phyloP scores from a whole-genome alignment of 345 rosid species.

The Nephelium lappaceum region DNA sequence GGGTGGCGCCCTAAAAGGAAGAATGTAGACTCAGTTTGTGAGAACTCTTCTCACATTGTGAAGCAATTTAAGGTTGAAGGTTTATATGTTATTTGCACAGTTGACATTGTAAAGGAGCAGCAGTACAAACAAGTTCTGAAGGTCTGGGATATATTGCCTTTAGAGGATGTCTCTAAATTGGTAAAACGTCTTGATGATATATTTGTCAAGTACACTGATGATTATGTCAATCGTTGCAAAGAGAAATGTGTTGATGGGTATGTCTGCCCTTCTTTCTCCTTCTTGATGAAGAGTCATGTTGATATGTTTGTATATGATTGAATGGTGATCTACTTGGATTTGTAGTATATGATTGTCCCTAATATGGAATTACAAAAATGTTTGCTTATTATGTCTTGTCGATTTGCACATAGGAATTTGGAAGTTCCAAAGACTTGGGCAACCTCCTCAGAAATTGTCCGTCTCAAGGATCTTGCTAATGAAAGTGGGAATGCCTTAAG shows the following conservation, averaged over 20 bases:
- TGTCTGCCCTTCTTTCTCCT: neutral
- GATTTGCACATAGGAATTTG: conserved; percentile 35
- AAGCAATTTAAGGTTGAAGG: conserved; percentile 48
- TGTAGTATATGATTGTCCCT: neutral
- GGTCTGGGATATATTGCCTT: conserved; percentile 58
- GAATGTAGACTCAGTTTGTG: conserved; percentile 34
- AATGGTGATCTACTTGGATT: neutral
- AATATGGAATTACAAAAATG: neutral
- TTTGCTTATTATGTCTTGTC: neutral
- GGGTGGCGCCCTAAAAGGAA: conserved; percentile 59
- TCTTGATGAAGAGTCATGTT: neutral
- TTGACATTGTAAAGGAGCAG: conserved; percentile 40
- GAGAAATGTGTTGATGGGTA: conserved; percentile 58
- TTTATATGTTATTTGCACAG: conserved; percentile 42
- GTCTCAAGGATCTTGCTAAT: conserved; percentile 19
- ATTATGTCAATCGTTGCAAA: conserved; percentile 46
- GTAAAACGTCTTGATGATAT: conserved; percentile 46
- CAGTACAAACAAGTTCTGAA: conserved; percentile 47
- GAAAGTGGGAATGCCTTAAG: conserved; percentile 21
- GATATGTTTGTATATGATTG: neutral
- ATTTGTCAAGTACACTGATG: conserved; percentile 40
- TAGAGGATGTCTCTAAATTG: conserved; percentile 39
- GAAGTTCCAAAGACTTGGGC: conserved; percentile 52
- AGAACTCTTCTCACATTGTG: conserved; percentile 37
- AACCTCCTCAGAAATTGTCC: conserved; percentile 30